Evolutionary conservation across 768 basidiomycete genomes (phyloP).

Genomic region (Rickenella mellea): DNA sequence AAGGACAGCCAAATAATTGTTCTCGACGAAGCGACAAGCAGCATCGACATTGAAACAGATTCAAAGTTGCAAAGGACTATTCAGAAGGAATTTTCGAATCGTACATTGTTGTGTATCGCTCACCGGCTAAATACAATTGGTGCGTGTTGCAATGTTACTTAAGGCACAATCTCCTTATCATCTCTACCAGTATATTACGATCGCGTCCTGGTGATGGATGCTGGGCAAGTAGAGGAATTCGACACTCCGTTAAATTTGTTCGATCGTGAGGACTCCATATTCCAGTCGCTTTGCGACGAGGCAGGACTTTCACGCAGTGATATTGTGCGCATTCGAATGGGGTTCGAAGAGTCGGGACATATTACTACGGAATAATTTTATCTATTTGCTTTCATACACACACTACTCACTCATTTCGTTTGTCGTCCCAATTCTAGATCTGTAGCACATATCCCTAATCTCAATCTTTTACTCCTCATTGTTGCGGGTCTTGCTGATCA

Average conservation of each 20-base stretch:
- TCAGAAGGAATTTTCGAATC: conserved; percentile 56
- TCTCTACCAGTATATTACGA: conserved; percentile 48
- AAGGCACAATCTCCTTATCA: too few species aligned
- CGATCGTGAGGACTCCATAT: conserved; percentile 46
- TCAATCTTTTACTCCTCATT: too few species aligned
- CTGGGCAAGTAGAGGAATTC: conserved; percentile 68
- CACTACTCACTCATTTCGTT: too few species aligned
- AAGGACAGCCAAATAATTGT: conserved; percentile 58
- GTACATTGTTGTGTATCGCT: conserved; percentile 78
- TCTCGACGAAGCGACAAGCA: conserved; percentile 73
- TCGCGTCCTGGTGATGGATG: conserved; percentile 63
- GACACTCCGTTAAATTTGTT: conserved; percentile 56
- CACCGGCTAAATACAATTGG: conserved; percentile 72
- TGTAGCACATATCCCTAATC: too few species aligned
- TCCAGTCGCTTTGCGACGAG: conserved; percentile 61
- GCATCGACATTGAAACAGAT: conserved; percentile 62
- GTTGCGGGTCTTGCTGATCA: too few species aligned
- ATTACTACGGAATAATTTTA: too few species aligned
- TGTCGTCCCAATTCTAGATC: too few species aligned
- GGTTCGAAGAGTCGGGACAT: too few species aligned
- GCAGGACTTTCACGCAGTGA: conserved; percentile 46
- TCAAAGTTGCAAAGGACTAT: conserved; percentile 68
- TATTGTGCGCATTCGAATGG: conserved; percentile 42
- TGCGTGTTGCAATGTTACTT: conserved; percentile 15
- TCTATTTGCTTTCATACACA: too few species aligned